These are phyloP conservation scores for Diaporthe capsici DNA, from an alignment of 2,329 filamentous ascomycete species.

Conservation along the genomic window DNA sequence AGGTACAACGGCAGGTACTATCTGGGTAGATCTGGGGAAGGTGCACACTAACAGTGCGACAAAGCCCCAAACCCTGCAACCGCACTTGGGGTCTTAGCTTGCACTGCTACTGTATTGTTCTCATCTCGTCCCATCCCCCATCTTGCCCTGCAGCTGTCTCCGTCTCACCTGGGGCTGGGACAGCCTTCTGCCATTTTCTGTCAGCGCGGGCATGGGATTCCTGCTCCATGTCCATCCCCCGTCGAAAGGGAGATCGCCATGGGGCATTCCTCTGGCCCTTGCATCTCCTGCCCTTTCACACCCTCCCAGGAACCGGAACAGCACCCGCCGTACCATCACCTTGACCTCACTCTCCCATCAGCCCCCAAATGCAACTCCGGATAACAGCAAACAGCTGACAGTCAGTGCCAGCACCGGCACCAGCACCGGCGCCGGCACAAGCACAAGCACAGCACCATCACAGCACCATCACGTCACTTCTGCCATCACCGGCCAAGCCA, in stretches of 20 bases:
- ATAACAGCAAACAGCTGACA: background rate
- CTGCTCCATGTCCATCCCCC: background rate
- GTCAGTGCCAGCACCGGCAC: too few species aligned
- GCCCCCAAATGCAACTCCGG: background rate
- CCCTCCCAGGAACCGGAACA: background rate
- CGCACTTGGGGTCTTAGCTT: background rate
- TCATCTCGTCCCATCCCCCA: background rate
- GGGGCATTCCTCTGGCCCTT: background rate
- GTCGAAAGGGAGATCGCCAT: too few species aligned
- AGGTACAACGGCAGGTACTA: background rate
- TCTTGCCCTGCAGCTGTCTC: background rate
- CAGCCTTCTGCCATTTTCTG: background rate
- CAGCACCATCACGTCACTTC: background rate
- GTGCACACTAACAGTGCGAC: slow-evolving; percentile 6
- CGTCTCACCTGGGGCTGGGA: background rate
- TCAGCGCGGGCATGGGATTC: background rate
- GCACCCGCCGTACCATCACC: background rate
- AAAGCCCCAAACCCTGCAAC: background rate
- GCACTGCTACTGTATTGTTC: background rate
- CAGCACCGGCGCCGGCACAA: too few species aligned
- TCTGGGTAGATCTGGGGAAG: background rate
- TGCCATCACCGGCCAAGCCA: background rate
- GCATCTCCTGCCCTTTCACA: background rate
- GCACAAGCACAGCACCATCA: too few species aligned
- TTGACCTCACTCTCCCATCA: background rate